Base-by-base conservation (phyloP, 805 yeast species). In the Grigorovia jiainica region DNA sequence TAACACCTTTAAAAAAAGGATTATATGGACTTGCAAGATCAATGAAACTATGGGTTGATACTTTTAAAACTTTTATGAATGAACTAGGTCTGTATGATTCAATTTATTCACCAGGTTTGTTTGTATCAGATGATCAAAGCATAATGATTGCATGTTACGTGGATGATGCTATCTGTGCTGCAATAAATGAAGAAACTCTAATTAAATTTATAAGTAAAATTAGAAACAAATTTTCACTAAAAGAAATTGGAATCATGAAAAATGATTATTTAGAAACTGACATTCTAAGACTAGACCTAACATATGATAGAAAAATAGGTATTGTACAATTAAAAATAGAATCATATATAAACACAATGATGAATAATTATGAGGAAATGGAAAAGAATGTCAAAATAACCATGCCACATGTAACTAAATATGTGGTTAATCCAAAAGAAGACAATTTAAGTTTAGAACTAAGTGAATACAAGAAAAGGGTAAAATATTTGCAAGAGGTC, bases 121-220 rank as follows among this genome's bases (percentile, higher is more conserved):
- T n/a, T 38, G n/a, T 20, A 20, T 33, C 36, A 13, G 23, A 32
- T 11, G 43, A 39, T 31, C 18, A 25, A 9, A 35, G 20, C 3
- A 15, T 19, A 3, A 38, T 44, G 41, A 40, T 47, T 10, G 48
- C 46, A 5, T 44, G 34, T 11, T 42, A 47, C 36, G 50, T 47
- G 3, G 48, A 45, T 42, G 50, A 47, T 31, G 36, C 41, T 17
- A 25, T 47, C 7, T 40, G 42, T 23, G 50, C 48, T 7, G 44
- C 44, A 8, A 30, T 34, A 5, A 17, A 15, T 25, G 42, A 44
- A 16, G 17, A 34, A 17, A 30, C 15, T 13, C 13, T 47, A 15
- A 43, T 42, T 31, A 23, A 39, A 4, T 16, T 44, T 5, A 17
- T 44, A 7, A 34, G 24, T 3, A 33, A 11, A 16, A 15, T 44